Conservation (phyloP, 164 flowering plant genomes). For the Buxus sempervirens region DNA sequence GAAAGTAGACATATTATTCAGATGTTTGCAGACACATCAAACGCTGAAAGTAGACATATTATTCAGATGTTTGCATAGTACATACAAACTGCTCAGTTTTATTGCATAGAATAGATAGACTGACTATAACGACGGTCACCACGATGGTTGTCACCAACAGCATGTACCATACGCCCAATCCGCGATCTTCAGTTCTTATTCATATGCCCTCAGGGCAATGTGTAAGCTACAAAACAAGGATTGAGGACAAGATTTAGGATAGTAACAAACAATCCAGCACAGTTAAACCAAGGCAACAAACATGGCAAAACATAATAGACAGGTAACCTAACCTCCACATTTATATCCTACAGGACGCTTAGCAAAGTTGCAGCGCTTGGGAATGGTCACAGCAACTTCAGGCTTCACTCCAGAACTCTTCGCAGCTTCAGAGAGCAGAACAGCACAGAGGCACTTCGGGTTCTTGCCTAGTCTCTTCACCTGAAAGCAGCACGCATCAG, state of each 20-base stretch:
- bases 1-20: neutral
- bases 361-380: constrained; percentile 77
- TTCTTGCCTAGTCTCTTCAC: constrained; percentile 51
- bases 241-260: neutral
- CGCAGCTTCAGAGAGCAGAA: constrained; percentile 63
- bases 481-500: constrained; percentile 36
- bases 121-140: neutral
- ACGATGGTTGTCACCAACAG: neutral
- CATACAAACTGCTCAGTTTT: constrained; percentile 1
- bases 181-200: neutral
- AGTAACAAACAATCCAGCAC: neutral
- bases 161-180: neutral
- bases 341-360: constrained; percentile 73
- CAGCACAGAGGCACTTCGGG: constrained; percentile 70
- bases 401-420: constrained; percentile 49
- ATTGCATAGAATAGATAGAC: neutral
- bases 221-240: constrained; percentile 46
- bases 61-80: neutral
- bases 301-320: neutral
- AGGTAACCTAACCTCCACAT: constrained; percentile 51
- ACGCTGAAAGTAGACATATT: neutral
- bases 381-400: constrained; percentile 59
- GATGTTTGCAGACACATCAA: neutral
- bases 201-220: constrained; percentile 37
- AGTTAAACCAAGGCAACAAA: neutral